A percentile compares a stretch with the other conserved stretches of the same genome.
phyloP scores from a whole-genome alignment of 1,284 basidiomycete species.

The Sporisorium scitamineum region DNA sequence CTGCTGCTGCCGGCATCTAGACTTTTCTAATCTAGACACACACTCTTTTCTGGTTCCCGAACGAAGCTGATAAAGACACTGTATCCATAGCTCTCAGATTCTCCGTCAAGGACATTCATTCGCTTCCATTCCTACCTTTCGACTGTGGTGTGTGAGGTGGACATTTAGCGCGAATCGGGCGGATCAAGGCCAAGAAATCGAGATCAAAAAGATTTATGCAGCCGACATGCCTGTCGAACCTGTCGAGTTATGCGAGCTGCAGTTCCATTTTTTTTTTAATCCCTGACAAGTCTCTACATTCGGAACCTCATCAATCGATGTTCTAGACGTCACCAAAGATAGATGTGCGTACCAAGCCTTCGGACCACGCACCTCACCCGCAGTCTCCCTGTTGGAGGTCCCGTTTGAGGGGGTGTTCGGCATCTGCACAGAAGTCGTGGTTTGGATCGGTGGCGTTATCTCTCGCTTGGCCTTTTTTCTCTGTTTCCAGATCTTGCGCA shows the following conservation, averaged over 20 bases:
- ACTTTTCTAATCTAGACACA: conserved; percentile 9
- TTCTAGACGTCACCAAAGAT: not conserved
- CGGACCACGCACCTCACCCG: conserved; percentile 3
- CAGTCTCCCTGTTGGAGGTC: not conserved
- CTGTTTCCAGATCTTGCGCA: not conserved
- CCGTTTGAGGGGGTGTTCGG: not conserved
- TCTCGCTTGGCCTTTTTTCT: not conserved
- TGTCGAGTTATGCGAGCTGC: conserved; percentile 42
- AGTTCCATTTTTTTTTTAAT: conserved; percentile 6
- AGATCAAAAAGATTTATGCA: conserved; percentile 16
- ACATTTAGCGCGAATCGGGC: not conserved
- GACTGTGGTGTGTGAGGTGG: not conserved
- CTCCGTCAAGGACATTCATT: not conserved
- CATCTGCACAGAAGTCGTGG: not conserved
- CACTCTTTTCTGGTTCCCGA: not conserved
- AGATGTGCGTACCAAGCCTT: conserved; percentile 14
- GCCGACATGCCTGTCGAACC: conserved; percentile 23
- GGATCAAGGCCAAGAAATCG: conserved; percentile 1
- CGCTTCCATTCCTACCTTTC: conserved; percentile 1
- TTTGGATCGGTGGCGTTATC: conserved; percentile 6
- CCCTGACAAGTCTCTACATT: conserved; percentile 2
- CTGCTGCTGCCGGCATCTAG: conserved; percentile 12
- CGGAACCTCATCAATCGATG: not conserved
- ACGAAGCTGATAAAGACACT: not conserved
- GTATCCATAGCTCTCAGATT: conserved; percentile 7